Conservation (phyloP, 352 stramenopile genomes). For the Globisporangium lucens region DNA sequence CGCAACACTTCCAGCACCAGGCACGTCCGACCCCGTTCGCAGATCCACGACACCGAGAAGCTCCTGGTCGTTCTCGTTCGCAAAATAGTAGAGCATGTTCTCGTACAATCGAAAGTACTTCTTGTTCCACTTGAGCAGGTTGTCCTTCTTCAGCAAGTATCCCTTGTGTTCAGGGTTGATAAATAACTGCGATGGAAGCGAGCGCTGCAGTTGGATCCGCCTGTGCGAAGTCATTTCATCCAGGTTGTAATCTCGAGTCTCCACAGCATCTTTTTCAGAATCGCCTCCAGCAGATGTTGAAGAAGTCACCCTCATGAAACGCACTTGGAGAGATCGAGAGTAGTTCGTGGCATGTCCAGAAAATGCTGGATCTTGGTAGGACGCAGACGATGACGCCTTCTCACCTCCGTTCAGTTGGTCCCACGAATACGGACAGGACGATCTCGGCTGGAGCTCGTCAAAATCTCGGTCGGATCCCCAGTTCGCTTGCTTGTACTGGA, state of each 20-base stretch:
- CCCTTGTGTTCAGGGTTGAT: slow-evolving; percentile 74
- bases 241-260: slow-evolving; percentile 86
- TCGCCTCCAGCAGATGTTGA: slow-evolving; percentile 49
- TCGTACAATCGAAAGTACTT: slow-evolving; percentile 88
- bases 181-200: slow-evolving; percentile 79
- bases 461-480: slow-evolving; percentile 74
- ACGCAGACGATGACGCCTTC: slow-evolving; percentile 49
- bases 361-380: slow-evolving; percentile 68
- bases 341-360: slow-evolving; percentile 49
- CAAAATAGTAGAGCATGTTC: slow-evolving; percentile 89
- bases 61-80: slow-evolving; percentile 80
- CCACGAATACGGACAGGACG: slow-evolving; percentile 85
- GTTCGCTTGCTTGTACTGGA: slow-evolving; percentile 81
- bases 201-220: slow-evolving; percentile 79
- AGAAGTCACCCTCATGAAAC: slow-evolving; percentile 85
- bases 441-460: slow-evolving; percentile 69
- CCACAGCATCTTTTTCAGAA: slow-evolving; percentile 76
- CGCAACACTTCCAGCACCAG: slow-evolving; percentile 68
- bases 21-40: slow-evolving; percentile 57
- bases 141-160: slow-evolving; percentile 85
- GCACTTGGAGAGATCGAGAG: slow-evolving; percentile 74
- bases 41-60: slow-evolving; percentile 83
- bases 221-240: slow-evolving; percentile 83
- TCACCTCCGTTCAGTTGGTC: slow-evolving; percentile 73
- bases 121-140: slow-evolving; percentile 87